Evolutionary conservation across 495 filamentous ascomycete species (phyloP).

Genomic region (Trichoderma virens): DNA sequence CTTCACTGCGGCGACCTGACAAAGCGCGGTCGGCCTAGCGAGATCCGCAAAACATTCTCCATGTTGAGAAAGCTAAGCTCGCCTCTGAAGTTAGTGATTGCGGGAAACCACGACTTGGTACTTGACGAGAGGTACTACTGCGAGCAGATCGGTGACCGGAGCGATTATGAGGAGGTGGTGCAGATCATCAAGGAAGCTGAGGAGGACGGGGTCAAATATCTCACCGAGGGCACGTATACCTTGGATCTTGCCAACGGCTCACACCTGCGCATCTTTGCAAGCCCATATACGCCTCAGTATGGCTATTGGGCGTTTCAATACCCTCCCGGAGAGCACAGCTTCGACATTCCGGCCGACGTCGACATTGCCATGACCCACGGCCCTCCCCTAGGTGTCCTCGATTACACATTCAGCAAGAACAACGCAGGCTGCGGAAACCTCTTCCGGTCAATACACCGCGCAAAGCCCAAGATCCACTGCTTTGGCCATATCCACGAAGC

Average conservation of each 20-base stretch:
- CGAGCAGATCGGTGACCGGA: neutral
- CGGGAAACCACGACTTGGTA: constrained; percentile 67
- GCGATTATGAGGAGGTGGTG: constrained; percentile 4
- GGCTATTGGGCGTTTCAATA: constrained; percentile 59
- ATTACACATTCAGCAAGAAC: constrained; percentile 26
- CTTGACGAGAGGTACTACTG: constrained; percentile 40
- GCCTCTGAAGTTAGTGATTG: constrained; percentile 64
- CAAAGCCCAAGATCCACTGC: constrained; percentile 51
- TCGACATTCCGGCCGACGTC: constrained; percentile 39
- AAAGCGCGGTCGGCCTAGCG: constrained; percentile 40
- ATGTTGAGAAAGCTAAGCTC: constrained; percentile 50
- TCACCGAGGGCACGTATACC: constrained; percentile 53
- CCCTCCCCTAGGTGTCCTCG: constrained; percentile 51
- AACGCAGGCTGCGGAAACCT: constrained; percentile 48
- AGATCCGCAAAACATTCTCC: constrained; percentile 43
- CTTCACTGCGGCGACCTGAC: constrained; percentile 69
- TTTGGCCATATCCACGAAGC: constrained; percentile 69
- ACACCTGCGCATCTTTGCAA: constrained; percentile 54
- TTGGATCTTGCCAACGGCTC: constrained; percentile 52
- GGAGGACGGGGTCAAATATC: constrained; percentile 48
- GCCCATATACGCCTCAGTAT: constrained; percentile 55
- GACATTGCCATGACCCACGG: constrained; percentile 69
- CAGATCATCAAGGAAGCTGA: constrained; percentile 29
- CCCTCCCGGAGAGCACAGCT: constrained; percentile 39
- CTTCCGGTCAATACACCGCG: constrained; percentile 40